Evolutionary conservation across 345 rosid species (phyloP), one percentile per base, ranked within the genome.

Genomic region (Laguncularia racemosa): DNA sequence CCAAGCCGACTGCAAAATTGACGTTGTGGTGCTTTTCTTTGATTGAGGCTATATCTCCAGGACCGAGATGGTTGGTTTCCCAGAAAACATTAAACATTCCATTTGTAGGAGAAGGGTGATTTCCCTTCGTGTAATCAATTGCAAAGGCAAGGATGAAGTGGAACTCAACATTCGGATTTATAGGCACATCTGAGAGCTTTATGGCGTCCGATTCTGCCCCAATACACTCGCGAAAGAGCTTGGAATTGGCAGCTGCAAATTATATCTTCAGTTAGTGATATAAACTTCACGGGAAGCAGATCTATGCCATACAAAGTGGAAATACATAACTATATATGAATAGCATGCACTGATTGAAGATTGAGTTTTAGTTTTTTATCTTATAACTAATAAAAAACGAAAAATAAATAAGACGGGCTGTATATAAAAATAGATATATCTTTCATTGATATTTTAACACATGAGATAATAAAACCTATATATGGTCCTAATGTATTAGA

Each of bases 131-230:
- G 26, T 75, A 67, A 63, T 75, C 78, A 12, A 75, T 69, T 48
- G 75, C 80, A 53, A 75, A 72, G 47, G 80, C 62, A 6, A 78
- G 76, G 49, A 78, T 72, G 71, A 62, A 75, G 57, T 74, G 75
- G 57, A 78, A 71, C 12, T 78, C 71, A 15, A 72, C 67, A 16
- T 67, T 45, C 10, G 69, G 46, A 58, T 71, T 68, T 12, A 71
- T 57, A 13, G 79, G 79, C 13, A 76, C 61, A 28, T 76, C 79
- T 13, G 58, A 57, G 65, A 73, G 70, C 13, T 28, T 67, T 12
- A 80, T 69, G 12, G 52, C 56, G 44, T 68, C 62, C 46, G 65
- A 71, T 38, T 68, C 65, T 16, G 68, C 79, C 55, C 81, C 68
- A 7, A 71, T 76, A 40, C 76, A 76, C 53, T 76, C 77, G 13